Conservation (phyloP, 2,329 filamentous ascomycete genomes). For the Penicillium sp. region DNA sequence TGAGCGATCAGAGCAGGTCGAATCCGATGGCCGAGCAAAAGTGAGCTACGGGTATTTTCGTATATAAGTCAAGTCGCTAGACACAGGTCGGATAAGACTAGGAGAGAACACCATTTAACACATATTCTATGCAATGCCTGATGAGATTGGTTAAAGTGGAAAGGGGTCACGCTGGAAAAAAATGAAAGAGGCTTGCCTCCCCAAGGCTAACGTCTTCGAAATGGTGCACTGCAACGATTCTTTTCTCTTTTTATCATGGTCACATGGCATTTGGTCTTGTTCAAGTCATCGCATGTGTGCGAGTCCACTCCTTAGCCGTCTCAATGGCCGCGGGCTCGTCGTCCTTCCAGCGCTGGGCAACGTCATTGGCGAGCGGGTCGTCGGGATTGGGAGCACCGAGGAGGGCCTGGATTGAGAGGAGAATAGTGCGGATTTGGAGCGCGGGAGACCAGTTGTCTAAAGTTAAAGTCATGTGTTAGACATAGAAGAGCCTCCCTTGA, state of each 20-base stretch:
- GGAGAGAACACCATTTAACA: slow-evolving; percentile 1
- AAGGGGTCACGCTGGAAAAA: slow-evolving; percentile 14
- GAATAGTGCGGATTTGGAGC: slow-evolving; percentile 94
- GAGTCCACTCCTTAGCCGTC: slow-evolving; percentile 90
- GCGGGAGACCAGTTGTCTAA: slow-evolving; percentile 98
- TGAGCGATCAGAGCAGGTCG: no score
- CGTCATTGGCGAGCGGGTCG: slow-evolving; percentile 96
- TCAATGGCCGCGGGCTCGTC: slow-evolving; percentile 89
- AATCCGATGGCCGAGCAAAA: no score
- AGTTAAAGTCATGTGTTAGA: slow-evolving; percentile 41
- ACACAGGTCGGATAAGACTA: background rate
- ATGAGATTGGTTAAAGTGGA: slow-evolving; percentile 4
- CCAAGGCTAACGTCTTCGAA: slow-evolving; percentile 18
- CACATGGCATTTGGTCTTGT: slow-evolving; percentile 31
- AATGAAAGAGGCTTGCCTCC: slow-evolving; percentile 10
- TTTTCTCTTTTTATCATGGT: slow-evolving; percentile 36
- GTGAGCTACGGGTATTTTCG: no score
- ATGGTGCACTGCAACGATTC: slow-evolving; percentile 15
- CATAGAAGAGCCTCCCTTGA: background rate
- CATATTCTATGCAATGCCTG: slow-evolving; percentile 22
- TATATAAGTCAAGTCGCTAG: background rate
- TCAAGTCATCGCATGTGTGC: slow-evolving; percentile 69
- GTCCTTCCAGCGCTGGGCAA: slow-evolving; percentile 97
- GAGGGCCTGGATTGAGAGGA: slow-evolving; percentile 97
- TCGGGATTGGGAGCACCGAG: slow-evolving; percentile 96